A percentile compares a stretch with the other conserved stretches of the same genome.
Conservation (phyloP, 2,329 filamentous ascomycete species). For the Phialocephala subalpina region DNA sequence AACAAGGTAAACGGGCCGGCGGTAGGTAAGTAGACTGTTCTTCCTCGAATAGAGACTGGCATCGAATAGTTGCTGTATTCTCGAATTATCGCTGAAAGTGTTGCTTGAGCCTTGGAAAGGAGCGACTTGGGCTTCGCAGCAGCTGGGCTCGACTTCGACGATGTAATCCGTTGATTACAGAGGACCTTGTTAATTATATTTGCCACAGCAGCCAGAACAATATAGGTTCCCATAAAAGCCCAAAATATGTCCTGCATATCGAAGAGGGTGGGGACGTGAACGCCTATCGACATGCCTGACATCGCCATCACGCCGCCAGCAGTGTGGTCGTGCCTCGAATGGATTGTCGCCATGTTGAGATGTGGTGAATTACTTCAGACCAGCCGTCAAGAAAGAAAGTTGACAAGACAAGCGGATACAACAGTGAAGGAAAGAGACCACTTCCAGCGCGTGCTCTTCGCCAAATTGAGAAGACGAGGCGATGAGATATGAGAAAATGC, state of each 20-base stretch:
- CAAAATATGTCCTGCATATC: conserved; percentile 56
- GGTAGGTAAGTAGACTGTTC: conserved; percentile 47
- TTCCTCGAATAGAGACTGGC: conserved; percentile 45
- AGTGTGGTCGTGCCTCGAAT: conserved; percentile 29
- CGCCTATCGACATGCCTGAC: conserved; percentile 45
- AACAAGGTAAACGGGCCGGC: conserved; percentile 50
- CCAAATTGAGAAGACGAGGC: not conserved
- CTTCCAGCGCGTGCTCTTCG: not conserved
- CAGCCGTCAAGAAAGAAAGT: not conserved
- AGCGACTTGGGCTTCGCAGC: conserved; percentile 62
- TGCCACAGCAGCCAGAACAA: conserved; percentile 52
- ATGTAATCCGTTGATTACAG: conserved; percentile 58
- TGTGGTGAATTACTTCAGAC: conserved; percentile 1
- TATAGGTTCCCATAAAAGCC: conserved; percentile 52
- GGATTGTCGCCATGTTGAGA: conserved; percentile 29
- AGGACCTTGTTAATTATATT: conserved; percentile 57
- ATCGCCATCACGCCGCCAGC: conserved; percentile 13
- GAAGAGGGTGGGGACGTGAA: conserved; percentile 48
- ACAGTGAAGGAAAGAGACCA: conserved; percentile 1
- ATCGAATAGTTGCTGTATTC: conserved; percentile 58
- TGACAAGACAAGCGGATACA: not conserved
- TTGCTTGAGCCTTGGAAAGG: conserved; percentile 57
- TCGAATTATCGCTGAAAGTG: conserved; percentile 59
- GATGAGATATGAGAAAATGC: not conserved
- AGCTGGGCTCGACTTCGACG: conserved; percentile 46